These are phyloP conservation scores for maize (Zea mays) DNA, from an alignment of 176 grass and related monocot species.

Conservation along the genomic window DNA sequence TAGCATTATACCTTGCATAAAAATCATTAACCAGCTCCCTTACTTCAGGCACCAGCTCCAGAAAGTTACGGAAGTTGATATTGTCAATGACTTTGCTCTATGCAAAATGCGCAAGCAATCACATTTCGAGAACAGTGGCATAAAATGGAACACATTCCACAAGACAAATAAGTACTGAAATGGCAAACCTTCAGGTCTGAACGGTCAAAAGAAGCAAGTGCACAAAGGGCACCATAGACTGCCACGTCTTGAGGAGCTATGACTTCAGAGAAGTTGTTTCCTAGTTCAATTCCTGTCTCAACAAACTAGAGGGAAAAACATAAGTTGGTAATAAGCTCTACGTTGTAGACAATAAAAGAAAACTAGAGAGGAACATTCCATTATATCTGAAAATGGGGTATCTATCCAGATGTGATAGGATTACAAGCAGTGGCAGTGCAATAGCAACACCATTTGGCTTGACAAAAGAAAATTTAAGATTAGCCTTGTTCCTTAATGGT, in stretches of 20 bases:
- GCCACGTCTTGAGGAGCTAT: slow-evolving; percentile 97
- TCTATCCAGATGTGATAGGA: background rate
- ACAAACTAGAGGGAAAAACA: slow-evolving; percentile 60
- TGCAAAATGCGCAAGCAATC: slow-evolving; percentile 22
- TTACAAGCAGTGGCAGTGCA: background rate
- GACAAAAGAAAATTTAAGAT: background rate
- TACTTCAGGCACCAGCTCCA: slow-evolving; percentile 97
- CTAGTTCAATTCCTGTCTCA: slow-evolving; percentile 89
- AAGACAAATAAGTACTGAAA: slow-evolving; percentile 20
- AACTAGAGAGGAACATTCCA: background rate
- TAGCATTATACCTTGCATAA: slow-evolving; percentile 77
- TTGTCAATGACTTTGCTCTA: slow-evolving; percentile 98
- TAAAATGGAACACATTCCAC: background rate
- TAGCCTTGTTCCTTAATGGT: background rate
- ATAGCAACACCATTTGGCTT: background rate
- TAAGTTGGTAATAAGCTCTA: slow-evolving; percentile 15
- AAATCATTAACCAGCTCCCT: slow-evolving; percentile 98
- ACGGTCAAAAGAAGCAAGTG: slow-evolving; percentile 96
- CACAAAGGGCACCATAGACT: slow-evolving; percentile 93
- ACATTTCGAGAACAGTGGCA: slow-evolving; percentile 14
- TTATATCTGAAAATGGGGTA: slow-evolving; percentile 9
- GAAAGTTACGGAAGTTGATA: slow-evolving; percentile 89
- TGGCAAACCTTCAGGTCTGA: slow-evolving; percentile 88
- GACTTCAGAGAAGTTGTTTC: slow-evolving; percentile 87
- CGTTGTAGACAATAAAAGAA: background rate